Percentiles rank a stretch among this genome's conserved stretches.
Conservation (phyloP, 805 yeast species). For the Yarrowia sp. region DNA sequence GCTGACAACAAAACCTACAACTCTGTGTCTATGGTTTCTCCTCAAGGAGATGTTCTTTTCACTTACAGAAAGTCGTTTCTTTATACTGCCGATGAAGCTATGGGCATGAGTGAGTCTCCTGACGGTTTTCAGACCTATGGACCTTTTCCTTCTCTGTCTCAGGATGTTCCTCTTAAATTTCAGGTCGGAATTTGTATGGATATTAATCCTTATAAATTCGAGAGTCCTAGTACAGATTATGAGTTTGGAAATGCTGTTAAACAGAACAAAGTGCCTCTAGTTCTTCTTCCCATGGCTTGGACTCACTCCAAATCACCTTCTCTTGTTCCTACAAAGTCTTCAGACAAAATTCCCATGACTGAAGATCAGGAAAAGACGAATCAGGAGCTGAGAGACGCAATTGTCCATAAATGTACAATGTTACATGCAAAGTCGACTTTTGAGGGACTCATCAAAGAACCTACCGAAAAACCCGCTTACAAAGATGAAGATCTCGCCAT, state of each 20-base stretch:
- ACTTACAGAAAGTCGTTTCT: slow-evolving; percentile 76
- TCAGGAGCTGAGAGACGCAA: slow-evolving; percentile 28
- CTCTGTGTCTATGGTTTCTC: slow-evolving; percentile 64
- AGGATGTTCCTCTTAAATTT: slow-evolving; percentile 41
- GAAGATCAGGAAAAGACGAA: slow-evolving; percentile 30
- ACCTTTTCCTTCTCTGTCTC: slow-evolving; percentile 25
- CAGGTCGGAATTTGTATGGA: slow-evolving; percentile 93
- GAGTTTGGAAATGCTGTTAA: slow-evolving; percentile 65
- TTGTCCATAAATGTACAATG: slow-evolving; percentile 19
- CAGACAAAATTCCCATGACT: slow-evolving; percentile 8
- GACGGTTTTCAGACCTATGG: slow-evolving; percentile 46
- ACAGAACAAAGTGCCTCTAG: slow-evolving; percentile 49
- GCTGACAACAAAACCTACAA: slow-evolving; percentile 47
- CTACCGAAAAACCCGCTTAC: slow-evolving; percentile 30
- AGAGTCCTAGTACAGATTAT: slow-evolving; percentile 70
- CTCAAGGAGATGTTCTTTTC: slow-evolving; percentile 55
- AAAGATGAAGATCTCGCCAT: slow-evolving; percentile 31
- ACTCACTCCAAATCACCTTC: slow-evolving; percentile 39
- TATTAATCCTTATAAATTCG: slow-evolving; percentile 78
- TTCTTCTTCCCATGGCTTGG: slow-evolving; percentile 89
- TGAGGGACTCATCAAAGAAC: slow-evolving; percentile 17
- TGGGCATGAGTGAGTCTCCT: slow-evolving; percentile 77
- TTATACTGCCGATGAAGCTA: slow-evolving; percentile 72
- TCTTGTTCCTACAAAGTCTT: background rate
- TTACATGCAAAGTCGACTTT: background rate